Conservation (phyloP, 2,329 filamentous ascomycete genomes). For the Botryotinia narcissicola region DNA sequence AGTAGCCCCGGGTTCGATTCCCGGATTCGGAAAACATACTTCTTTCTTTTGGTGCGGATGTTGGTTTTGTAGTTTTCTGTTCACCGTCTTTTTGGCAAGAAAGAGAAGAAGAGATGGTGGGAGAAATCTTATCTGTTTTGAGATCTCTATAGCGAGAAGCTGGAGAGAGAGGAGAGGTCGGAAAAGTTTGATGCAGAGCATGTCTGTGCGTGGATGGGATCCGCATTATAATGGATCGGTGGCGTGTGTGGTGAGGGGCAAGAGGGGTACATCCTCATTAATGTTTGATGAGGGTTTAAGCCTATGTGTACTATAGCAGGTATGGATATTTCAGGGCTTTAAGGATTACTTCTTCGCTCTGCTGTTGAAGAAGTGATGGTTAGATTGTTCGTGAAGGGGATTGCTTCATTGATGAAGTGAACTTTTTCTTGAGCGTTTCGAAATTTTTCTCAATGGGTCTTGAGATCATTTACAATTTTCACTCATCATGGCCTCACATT, state of each 20-base stretch:
- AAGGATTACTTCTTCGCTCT: background rate
- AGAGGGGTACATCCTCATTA: background rate
- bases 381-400: background rate
- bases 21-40: background rate
- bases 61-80: too few species aligned
- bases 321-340: background rate
- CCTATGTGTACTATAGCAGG: background rate
- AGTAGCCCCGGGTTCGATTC: background rate
- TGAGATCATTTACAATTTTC: too few species aligned
- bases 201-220: background rate
- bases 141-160: background rate
- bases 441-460: too few species aligned
- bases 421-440: too few species aligned
- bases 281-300: background rate
- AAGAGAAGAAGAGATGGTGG: too few species aligned
- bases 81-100: too few species aligned
- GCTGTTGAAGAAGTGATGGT: background rate
- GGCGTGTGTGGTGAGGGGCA: background rate
- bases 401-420: too few species aligned
- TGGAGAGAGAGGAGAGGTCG: background rate
- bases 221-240: background rate
- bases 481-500: too few species aligned
- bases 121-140: background rate
- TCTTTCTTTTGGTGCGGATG: background rate
- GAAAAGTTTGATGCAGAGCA: background rate